Evolutionary conservation across 169 alveolate genomes (phyloP), one percentile per base, ranked within the genome.

Genomic region (Cryptosporidium felis): DNA sequence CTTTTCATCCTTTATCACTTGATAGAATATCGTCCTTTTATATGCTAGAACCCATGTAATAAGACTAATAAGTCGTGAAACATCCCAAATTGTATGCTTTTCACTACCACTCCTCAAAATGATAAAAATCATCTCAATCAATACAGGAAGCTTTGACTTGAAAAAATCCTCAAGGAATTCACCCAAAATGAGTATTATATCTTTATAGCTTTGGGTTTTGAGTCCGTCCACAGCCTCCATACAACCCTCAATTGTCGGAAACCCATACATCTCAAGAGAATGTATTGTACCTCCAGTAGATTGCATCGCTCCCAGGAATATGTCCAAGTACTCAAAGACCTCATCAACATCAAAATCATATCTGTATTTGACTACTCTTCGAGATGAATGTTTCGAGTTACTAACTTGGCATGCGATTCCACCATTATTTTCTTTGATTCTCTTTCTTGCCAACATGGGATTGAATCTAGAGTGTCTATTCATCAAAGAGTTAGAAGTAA

Each of bases 301-400:
- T 18, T 74, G 85, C 85, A 74, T 74, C 41, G 85, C 60, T 18
- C 85, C 85, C n/a, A 74, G 36, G 9, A 74, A 74, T 38, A 74
- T 74, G 40, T 74, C 85, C 12, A 74, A 53, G 40, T 53, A 74
- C 26, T 74, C 85, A 74, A 26, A 74, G 12, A 53, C 40, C 41
- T 74, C 85, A 34, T 74, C 85, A 1, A 16, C 44, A 56, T 74
- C 85, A 49, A 32, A 74, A 56, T 40, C 65, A 53, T 74, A 21
- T 26, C 59, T 74, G 42, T 74, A 74, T 74, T 53, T 74, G 30
- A 36, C 23, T 14, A 41, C 58, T 16, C 80, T 18, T 34, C 23
- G 56, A 38, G 80, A 32, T 16, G 53, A n/a, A 34, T 34, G 18
- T 38, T 49, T 74, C 0, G 81, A 65, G 36, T 65, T 65, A 30